Evolutionary conservation across 352 stramenopile genomes (phyloP), one percentile per base, ranked within the genome.

Genomic region (Pythium sukuiense): DNA sequence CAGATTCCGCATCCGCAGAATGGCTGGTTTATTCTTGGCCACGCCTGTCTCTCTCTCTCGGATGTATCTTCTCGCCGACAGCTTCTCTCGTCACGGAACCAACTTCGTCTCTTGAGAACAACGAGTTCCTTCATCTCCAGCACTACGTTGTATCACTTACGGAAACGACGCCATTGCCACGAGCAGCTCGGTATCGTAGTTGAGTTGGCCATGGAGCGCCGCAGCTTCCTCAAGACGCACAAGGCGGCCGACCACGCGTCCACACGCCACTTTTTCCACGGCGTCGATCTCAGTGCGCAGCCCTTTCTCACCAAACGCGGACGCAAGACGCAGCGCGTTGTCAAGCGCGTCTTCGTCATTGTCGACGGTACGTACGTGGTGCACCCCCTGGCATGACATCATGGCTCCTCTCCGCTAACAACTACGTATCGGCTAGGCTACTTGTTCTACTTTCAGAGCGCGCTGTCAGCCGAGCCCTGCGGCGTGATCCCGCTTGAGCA

Each of bases 391-490:
- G 2, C 52, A 30, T 2, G 8, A 6, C 32, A 3, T 24, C 20
- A 0, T 24, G 20, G 20, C 20, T 24, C 20, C 20, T 24, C 20
- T 24, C 20, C 20, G 20, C 20, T 24, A 24, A 24, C 20, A 24
- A 24, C 20, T 24, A 24, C 20, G 20, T 24, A 24, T 24, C 20
- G 20, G 20, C 20, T 18, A 93, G 82, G 76, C 54, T 90, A 89
- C 58, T 61, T 93, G 37, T 92, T 93, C 71, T 93, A 92, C 83
- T 93, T 93, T 50, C 80, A 87, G 49, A 73, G 77, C 48, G 70
- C 78, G 4, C 57, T 69, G 16, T 70, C 81, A 12, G 72, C 67
- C 1, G 76, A 85, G 54, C 85, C 83, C 3, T 90, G 80, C 59
- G 85, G 85, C 0, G 72, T 93, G 18, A 64, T 93, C 18, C 69